Percentiles rank a stretch among this genome's conserved stretches.
These are phyloP conservation scores for Hygrophoropsis aurantiaca DNA, from an alignment of 768 basidiomycete species.

Conservation along the genomic window DNA sequence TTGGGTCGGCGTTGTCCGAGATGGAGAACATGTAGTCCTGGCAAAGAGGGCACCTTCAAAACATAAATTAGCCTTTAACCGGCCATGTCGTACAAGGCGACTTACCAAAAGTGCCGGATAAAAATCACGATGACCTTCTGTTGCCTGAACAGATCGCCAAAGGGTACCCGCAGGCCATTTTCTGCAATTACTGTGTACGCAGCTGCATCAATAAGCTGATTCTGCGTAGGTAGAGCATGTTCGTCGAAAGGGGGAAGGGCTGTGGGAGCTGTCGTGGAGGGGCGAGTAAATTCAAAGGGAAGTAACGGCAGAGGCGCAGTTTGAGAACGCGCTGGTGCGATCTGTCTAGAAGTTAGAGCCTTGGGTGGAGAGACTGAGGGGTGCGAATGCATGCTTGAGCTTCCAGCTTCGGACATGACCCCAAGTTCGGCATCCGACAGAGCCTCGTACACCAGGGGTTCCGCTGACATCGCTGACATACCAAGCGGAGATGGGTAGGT, in stretches of 20 bases:
- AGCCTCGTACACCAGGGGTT: conserved; percentile 23
- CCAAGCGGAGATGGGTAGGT: conserved; percentile 25
- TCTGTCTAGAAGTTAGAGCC: conserved; percentile 8
- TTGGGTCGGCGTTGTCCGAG: conserved; percentile 44
- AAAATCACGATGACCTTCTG: conserved; percentile 75
- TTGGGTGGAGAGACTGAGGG: conserved; percentile 3
- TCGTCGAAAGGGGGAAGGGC: conserved; percentile 34
- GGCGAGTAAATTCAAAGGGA: conserved; percentile 11
- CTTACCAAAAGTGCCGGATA: conserved; percentile 81
- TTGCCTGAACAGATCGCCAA: conserved; percentile 64
- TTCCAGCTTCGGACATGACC: conserved; percentile 2
- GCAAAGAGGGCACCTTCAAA: conserved; percentile 67
- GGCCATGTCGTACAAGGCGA: conserved; percentile 1
- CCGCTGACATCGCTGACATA: conserved; percentile 14
- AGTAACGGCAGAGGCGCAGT: conserved; percentile 13
- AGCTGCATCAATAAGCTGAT: conserved; percentile 62
- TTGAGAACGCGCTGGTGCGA: conserved; percentile 22
- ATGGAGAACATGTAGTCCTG: conserved; percentile 86
- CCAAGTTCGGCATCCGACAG: conserved; percentile 30
- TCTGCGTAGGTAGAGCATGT: conserved; percentile 49
- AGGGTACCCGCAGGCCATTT: conserved; percentile 62
- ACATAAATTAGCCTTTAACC: conserved; percentile 5
- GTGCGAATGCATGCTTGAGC: conserved; percentile 12
- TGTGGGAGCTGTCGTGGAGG: conserved; percentile 13
- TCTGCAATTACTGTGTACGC: conserved; percentile 64